Evolutionary conservation across 495 filamentous ascomycete genomes (phyloP).

Genomic region (Chlorociboria aeruginascens): DNA sequence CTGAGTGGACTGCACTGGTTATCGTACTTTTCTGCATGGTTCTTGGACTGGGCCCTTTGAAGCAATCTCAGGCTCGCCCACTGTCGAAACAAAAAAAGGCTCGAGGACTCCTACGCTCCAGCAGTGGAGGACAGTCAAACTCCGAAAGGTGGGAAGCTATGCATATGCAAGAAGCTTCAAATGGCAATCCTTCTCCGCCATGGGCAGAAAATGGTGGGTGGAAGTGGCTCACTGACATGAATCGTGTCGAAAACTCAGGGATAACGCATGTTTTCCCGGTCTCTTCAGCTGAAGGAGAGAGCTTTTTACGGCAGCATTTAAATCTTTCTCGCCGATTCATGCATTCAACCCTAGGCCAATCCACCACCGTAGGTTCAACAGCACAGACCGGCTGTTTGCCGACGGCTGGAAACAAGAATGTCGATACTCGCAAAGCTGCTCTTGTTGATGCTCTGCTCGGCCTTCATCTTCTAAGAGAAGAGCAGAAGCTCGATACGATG

Average conservation of each 20-base stretch:
- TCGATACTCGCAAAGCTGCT: constrained; percentile 42
- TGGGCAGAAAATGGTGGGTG: constrained; percentile 61
- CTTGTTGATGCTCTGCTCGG: constrained; percentile 60
- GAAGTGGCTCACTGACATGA: constrained; percentile 44
- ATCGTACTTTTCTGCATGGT: constrained; percentile 57
- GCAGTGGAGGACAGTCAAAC: constrained; percentile 38
- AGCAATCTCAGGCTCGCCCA: constrained; percentile 18
- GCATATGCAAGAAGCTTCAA: constrained; percentile 37
- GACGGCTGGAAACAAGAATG: constrained; percentile 40
- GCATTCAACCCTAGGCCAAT: constrained; percentile 1
- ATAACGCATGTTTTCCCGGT: constrained; percentile 10
- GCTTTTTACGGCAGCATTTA: constrained; percentile 22
- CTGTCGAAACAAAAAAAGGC: constrained; percentile 21
- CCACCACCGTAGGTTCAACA: constrained; percentile 36
- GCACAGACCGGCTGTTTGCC: constrained; percentile 49
- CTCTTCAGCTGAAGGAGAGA: constrained; percentile 16
- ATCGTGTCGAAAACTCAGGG: constrained; percentile 35
- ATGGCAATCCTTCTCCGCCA: constrained; percentile 19
- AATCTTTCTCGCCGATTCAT: constrained; percentile 33
- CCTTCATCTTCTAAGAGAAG: constrained; percentile 77
- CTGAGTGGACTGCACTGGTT: constrained; percentile 71
- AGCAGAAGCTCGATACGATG: constrained; percentile 69
- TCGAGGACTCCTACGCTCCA: constrained; percentile 40
- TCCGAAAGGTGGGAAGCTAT: constrained; percentile 53
- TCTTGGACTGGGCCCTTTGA: constrained; percentile 15